These are phyloP conservation scores for Apiotrichum porosum DNA, from an alignment of 1,284 basidiomycete species.

Conservation along the genomic window DNA sequence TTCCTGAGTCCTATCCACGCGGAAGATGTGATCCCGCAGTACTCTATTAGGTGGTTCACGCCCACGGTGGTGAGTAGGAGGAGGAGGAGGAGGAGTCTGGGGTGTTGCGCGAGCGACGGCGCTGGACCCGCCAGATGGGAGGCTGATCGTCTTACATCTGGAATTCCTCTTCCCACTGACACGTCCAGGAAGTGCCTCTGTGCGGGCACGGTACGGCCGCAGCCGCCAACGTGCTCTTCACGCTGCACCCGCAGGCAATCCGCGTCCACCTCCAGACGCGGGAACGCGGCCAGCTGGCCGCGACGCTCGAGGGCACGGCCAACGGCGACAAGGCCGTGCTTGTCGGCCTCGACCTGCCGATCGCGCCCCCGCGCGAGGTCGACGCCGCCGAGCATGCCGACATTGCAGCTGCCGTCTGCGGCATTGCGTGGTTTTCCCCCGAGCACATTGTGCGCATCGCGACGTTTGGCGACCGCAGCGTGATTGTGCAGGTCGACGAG, in stretches of 20 bases:
- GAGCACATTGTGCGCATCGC: neutral
- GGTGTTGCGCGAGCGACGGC: too few species aligned
- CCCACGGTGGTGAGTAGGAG: conserved; percentile 8
- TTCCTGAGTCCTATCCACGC: conserved; percentile 14
- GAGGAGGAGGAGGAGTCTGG: neutral
- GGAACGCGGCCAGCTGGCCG: conserved; percentile 20
- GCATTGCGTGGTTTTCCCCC: neutral
- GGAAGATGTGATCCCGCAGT: conserved; percentile 10
- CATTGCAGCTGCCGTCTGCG: neutral
- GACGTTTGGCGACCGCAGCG: neutral
- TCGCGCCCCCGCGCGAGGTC: neutral
- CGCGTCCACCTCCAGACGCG: conserved; percentile 21
- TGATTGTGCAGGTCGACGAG: neutral
- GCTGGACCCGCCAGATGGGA: too few species aligned
- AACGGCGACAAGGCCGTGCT: neutral
- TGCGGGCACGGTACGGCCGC: conserved; percentile 37
- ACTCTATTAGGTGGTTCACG: conserved; percentile 30
- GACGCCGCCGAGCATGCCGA: neutral
- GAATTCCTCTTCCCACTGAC: too few species aligned
- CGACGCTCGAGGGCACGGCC: neutral
- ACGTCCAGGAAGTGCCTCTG: conserved; percentile 24
- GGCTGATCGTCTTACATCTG: too few species aligned
- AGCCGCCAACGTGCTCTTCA: conserved; percentile 9
- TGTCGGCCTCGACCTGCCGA: neutral
- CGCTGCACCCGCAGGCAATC: conserved; percentile 17